phyloP scores from a whole-genome alignment of 2,329 filamentous ascomycete species.

The Onygenales sp. region DNA sequence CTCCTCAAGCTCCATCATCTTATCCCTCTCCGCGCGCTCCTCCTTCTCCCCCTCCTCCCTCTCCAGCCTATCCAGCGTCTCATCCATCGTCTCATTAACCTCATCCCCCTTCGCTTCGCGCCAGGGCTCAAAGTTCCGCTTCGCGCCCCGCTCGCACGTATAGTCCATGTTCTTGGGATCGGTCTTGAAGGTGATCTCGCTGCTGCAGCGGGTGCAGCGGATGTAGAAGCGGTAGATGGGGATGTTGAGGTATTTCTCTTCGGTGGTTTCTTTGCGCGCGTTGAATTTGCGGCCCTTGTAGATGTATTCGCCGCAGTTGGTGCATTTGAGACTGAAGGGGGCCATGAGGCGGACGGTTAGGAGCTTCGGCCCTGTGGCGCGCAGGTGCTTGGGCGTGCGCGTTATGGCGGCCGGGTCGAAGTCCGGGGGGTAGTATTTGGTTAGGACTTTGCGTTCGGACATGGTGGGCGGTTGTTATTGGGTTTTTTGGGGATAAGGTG shows the following conservation, averaged over 20 bases:
- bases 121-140: slow-evolving; percentile 92
- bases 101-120: slow-evolving; percentile 51
- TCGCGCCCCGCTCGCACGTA: slow-evolving; percentile 67
- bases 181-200: slow-evolving; percentile 86
- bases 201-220: slow-evolving; percentile 74
- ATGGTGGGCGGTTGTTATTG: slow-evolving; percentile 36
- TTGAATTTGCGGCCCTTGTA: slow-evolving; percentile 96
- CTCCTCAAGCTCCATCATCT: slow-evolving; percentile 89
- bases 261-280: slow-evolving; percentile 81
- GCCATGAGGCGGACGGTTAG: slow-evolving; percentile 88
- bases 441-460: slow-evolving; percentile 78
- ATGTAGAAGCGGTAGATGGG: slow-evolving; percentile 87
- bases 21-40: slow-evolving; percentile 65
- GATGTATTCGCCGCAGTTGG: slow-evolving; percentile 65
- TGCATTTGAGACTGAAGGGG: slow-evolving; percentile 73
- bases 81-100: slow-evolving; percentile 70
- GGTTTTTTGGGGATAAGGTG: not conserved
- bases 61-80: slow-evolving; percentile 76
- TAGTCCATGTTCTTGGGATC: slow-evolving; percentile 94
- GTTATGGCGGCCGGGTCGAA: slow-evolving; percentile 81
- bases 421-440: slow-evolving; percentile 58
- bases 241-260: slow-evolving; percentile 82
- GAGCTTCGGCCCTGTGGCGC: slow-evolving; percentile 62
- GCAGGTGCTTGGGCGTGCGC: slow-evolving; percentile 49
- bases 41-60: slow-evolving; percentile 57